Base-by-base conservation (phyloP, 345 rosid genomes). In the Camelina laxa region DNA sequence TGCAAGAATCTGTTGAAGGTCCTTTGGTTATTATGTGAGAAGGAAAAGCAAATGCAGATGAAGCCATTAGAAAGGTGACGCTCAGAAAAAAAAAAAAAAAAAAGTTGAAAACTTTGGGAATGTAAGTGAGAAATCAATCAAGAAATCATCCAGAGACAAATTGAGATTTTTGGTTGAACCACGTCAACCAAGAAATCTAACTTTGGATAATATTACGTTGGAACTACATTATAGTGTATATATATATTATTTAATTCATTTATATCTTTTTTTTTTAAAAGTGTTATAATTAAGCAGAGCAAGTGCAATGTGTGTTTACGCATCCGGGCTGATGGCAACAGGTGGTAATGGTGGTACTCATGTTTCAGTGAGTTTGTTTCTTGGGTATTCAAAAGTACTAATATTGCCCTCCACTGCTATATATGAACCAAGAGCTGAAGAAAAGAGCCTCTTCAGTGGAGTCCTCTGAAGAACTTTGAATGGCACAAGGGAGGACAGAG, bases 31-130 rank as follows among this genome's bases (percentile, higher is more conserved):
- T 74, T 65, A 76, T 72, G 76, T 74, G 68, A 64, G 84, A 82
- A 60, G 95, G 89, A 62, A 91, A 82, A 50, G 95, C 86, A 81
- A 85, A 84, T 74, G 89, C 83, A 80, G 78, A 84, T 30, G 70
- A 65, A 48, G 70, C 70, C 57, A 65, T 65, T 65, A 48, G 5
- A 48, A 10, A 36, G 39, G 16, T 31, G 47, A 65, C 6, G 31
- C 47, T 20, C 58, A 19, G 45, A 27, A 27, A 0, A 49, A 44
- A 10, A 14, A 35, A 35, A 9, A 35, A 2, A 33, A 35, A 36
- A 39, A 39, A 11, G 8, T 20, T 47, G 42, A 65, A 47, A 48
- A 4, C 16, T 65, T 31, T 56, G 20, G 44, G 22, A 58, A 16
- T 33, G 41, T 6, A 20, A 16, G 62, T 24, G 17, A 9, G 10